Conservation (phyloP, 306 rosid genomes). For the Citrullus amarus region DNA sequence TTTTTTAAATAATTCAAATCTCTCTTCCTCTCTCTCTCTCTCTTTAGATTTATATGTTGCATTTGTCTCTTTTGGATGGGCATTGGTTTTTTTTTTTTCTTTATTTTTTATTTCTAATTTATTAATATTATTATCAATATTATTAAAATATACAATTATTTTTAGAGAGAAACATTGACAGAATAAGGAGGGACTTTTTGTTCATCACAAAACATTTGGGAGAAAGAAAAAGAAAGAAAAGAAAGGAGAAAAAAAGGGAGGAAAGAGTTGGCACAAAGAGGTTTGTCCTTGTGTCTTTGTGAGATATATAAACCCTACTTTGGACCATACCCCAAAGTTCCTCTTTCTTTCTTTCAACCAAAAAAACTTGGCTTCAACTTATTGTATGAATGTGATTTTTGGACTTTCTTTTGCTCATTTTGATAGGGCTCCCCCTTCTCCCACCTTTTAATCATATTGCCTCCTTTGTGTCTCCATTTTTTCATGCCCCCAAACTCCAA, state of each 20-base stretch:
- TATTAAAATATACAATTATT: not conserved
- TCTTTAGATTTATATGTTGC: not conserved
- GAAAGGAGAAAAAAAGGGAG: not conserved
- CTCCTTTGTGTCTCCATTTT: not conserved
- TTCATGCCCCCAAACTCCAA: not conserved
- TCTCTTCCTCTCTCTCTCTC: not conserved
- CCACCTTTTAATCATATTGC: conserved; percentile 4
- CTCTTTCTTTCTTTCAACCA: not conserved
- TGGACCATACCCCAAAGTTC: conserved; percentile 9
- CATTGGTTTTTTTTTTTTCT: not conserved
- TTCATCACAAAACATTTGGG: not conserved
- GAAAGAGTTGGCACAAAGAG: conserved; percentile 3
- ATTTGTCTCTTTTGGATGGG: not conserved
- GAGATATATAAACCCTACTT: not conserved
- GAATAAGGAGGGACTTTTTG: not conserved
- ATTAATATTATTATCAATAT: no score
- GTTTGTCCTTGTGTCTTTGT: conserved; percentile 3
- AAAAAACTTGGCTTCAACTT: not conserved
- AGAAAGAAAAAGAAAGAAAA: not conserved
- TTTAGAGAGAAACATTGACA: not conserved
- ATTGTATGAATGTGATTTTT: conserved; percentile 6
- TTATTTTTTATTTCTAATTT: no score
- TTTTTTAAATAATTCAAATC: not conserved
- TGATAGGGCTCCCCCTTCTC: not conserved
- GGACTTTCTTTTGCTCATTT: not conserved